Base-by-base conservation (phyloP, 306 rosid genomes). In the Cucumis cinereus region DNA sequence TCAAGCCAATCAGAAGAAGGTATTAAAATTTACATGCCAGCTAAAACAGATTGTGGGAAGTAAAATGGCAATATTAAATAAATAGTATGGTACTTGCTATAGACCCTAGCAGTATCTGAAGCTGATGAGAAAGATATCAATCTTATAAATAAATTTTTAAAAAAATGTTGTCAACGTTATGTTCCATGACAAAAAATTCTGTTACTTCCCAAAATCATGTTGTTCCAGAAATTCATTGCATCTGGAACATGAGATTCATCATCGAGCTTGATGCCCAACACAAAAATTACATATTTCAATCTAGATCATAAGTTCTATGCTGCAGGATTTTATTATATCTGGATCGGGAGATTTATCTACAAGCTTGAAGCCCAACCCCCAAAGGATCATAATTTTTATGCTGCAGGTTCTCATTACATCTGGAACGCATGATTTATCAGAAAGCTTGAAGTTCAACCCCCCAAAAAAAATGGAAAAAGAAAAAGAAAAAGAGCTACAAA, bases 1-100 rank as follows among this genome's bases (percentile, higher is more conserved):
- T 47, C 79, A 83, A 77, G 75, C 74, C 83, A 84, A 74, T 75
- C 64, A 79, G 53, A 77, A 68, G 76, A 52, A 72, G 55, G 76
- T 81, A 59, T 84, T 77, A 66, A n/a, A 28, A 17, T 52, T 72
- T 54, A 49, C 30, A 33, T 10, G 30, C 16, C 30, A 50, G 63
- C 62, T 30, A 53, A 74, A 74, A 74, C 64, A 35, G 63, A 74
- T 52, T 53, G 30, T 35, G 52, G 54, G 15, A 55, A 57, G 14
- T n/a, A 23, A 55, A 13, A 72, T 19, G 45, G n/a, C 28, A 72
- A 72, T 33, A 58, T 50, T 17, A 72, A 52, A 30, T 26, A 47
- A 72, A 72, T 50, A 17, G 60, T 26, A 49, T 28, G 24, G 36
- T 43, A 15, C 76, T 49, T 49, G 75, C 15, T 49, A 47, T 17